phyloP scores from a whole-genome alignment of 2,329 filamentous ascomycete genomes.

The Alternaria sp. region DNA sequence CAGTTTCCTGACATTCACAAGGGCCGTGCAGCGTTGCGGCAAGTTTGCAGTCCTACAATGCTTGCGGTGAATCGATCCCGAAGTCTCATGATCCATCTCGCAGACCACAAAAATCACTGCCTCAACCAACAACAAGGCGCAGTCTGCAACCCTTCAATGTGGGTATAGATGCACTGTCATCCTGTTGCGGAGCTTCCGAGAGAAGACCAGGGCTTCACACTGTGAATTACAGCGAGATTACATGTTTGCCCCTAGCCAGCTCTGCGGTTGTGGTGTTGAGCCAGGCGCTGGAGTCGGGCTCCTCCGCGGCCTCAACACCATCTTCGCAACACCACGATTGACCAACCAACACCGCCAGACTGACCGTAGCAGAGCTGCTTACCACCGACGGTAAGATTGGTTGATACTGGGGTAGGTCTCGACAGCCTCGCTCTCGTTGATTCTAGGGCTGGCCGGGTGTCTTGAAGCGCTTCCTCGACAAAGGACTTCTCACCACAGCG shows the following conservation, averaged over 20 bases:
- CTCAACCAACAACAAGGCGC: not conserved
- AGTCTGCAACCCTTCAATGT: not conserved
- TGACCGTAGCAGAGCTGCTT: not conserved
- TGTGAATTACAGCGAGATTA: not conserved
- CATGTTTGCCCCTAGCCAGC: not conserved
- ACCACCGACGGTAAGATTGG: not conserved
- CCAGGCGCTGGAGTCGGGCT: not conserved
- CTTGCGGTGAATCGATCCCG: not conserved
- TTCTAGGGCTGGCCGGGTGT: not conserved
- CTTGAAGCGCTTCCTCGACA: constrained; percentile 1
- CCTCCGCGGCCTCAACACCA: constrained; percentile 7
- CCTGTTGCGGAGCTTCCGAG: not conserved
- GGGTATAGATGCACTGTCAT: not conserved
- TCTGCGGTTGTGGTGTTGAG: not conserved
- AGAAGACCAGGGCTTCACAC: not conserved
- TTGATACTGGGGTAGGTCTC: not conserved
- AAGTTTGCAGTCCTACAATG: not conserved
- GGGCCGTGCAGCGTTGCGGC: not conserved
- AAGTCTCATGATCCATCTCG: not conserved
- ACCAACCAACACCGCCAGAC: not conserved
- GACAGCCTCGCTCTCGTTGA: not conserved
- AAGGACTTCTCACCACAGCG: not conserved
- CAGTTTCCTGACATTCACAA: not conserved
- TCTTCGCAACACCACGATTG: constrained; percentile 2
- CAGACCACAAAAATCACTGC: not conserved